Evolutionary conservation across 148 eudicot species (phyloP).

Genomic region (Chenopodium berlandieri): DNA sequence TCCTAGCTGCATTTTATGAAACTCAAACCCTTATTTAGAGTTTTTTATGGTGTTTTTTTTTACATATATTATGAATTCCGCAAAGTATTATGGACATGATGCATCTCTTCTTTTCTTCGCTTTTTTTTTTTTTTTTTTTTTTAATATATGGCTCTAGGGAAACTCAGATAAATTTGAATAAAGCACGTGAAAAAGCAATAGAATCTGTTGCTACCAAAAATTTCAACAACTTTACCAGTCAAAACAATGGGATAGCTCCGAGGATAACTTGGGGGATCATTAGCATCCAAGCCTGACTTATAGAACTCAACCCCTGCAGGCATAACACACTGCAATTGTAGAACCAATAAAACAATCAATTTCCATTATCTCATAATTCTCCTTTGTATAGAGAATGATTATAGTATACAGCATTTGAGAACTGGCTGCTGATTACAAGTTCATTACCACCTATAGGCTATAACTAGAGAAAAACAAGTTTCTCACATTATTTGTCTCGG

Average conservation of each 20-base stretch:
- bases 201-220: neutral
- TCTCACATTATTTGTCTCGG: neutral
- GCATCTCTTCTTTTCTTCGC: no score
- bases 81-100: no score
- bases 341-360: constrained; percentile 21
- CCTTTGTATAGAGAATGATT: neutral
- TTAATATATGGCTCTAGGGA: no score
- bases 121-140: no score
- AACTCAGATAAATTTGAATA: no score
- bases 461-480: neutral
- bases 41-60: no score
- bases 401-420: neutral
- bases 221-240: constrained; percentile 51
- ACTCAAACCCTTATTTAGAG: no score
- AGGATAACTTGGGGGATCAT: constrained; percentile 60
- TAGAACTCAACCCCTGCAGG: constrained; percentile 92
- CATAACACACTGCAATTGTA: constrained; percentile 77
- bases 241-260: constrained; percentile 92
- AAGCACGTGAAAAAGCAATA: neutral
- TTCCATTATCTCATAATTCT: neutral
- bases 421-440: neutral
- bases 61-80: no score
- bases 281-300: constrained; percentile 48
- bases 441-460: neutral
- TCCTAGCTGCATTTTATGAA: no score